These are phyloP conservation scores for Cystobasidiopsis lactophilus DNA, from an alignment of 768 basidiomycete genomes.

Conservation along the genomic window DNA sequence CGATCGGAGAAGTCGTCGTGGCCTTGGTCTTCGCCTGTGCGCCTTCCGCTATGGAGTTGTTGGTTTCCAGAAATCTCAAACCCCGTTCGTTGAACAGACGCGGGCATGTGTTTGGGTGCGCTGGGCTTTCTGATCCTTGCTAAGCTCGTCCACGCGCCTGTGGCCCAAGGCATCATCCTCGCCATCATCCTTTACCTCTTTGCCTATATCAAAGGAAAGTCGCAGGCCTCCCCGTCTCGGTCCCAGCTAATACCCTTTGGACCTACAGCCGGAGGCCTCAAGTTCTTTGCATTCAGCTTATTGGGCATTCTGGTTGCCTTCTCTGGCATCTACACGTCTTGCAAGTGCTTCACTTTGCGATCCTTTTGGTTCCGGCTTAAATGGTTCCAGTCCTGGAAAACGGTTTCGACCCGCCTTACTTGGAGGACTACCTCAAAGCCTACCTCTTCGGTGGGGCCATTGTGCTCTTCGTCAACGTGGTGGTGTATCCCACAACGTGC, in stretches of 20 bases:
- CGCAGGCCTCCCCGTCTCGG: no score
- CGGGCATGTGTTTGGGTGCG: conserved; percentile 17
- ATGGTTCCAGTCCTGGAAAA: no score
- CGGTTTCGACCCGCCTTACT: conserved; percentile 18
- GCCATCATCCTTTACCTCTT: conserved; percentile 21
- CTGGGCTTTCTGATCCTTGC: conserved; percentile 22
- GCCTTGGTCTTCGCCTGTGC: conserved; percentile 16
- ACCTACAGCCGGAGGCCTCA: conserved; percentile 12
- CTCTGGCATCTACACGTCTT: conserved; percentile 15
- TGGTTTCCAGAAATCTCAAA: no score
- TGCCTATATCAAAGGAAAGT: background rate
- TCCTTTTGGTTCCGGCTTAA: no score
- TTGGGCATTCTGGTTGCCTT: conserved; percentile 22
- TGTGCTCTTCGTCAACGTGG: conserved; percentile 20
- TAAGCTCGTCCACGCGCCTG: conserved; percentile 18
- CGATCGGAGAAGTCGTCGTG: conserved; percentile 11
- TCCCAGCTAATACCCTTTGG: no score
- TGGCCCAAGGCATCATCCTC: conserved; percentile 23
- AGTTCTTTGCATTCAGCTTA: conserved; percentile 21
- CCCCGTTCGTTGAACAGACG: no score
- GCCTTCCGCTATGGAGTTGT: no score
- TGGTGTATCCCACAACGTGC: conserved; percentile 20
- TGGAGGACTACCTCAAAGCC: conserved; percentile 20
- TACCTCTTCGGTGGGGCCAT: conserved; percentile 19
- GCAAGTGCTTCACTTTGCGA: no score